Evolutionary conservation across 345 rosid species (phyloP).

Genomic region (Nasturtium officinale): DNA sequence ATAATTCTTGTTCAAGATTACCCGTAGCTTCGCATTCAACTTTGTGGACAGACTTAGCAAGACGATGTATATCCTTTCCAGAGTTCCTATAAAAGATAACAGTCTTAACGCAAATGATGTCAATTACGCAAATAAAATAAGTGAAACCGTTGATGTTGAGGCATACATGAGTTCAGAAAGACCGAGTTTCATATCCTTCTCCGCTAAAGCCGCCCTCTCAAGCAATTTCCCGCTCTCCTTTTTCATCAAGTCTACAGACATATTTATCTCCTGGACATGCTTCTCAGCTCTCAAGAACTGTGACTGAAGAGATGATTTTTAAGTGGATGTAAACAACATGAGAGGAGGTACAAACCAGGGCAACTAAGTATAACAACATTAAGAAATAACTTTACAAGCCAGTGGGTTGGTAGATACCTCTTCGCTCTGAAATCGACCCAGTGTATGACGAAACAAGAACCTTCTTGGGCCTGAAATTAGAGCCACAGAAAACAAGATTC

Average conservation of each 20-base stretch:
- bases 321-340: conserved; percentile 20
- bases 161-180: conserved; percentile 68
- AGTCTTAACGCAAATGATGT: conserved; percentile 20
- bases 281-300: conserved; percentile 80
- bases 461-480: conserved; percentile 75
- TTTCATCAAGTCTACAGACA: conserved; percentile 83
- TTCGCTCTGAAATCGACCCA: conserved; percentile 84
- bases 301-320: conserved; percentile 53
- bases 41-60: conserved; percentile 72
- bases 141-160: not conserved
- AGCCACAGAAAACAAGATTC: not conserved
- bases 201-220: conserved; percentile 90
- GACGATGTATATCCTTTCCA: conserved; percentile 69
- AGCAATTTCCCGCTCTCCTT: conserved; percentile 82
- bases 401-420: conserved; percentile 57
- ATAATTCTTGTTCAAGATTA: conserved; percentile 32
- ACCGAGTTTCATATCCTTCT: conserved; percentile 81
- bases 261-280: conserved; percentile 64
- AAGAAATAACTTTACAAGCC: not conserved
- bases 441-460: conserved; percentile 71
- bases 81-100: conserved; percentile 57
- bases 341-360: not conserved
- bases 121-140: not conserved
- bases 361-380: conserved; percentile 7
- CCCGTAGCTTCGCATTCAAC: conserved; percentile 81